Conservation (phyloP, 2,329 filamentous ascomycete species). For the Exophiala sideris region DNA sequence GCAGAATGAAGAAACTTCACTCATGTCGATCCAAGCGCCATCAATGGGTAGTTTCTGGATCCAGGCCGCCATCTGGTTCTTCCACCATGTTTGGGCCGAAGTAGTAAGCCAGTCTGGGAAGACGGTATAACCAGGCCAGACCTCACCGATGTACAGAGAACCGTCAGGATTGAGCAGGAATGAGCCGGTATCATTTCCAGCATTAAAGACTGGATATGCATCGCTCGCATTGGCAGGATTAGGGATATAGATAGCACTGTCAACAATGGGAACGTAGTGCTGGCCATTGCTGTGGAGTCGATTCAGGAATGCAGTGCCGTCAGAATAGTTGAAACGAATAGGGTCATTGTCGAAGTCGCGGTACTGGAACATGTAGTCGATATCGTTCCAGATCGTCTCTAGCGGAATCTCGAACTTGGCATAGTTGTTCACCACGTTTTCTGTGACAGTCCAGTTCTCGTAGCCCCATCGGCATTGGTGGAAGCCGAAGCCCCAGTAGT, state of each 20-base stretch:
- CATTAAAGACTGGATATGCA: constrained; percentile 53
- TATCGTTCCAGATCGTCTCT: constrained; percentile 46
- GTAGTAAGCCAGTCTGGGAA: constrained; percentile 61
- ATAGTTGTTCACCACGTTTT: constrained; percentile 55
- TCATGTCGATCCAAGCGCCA: constrained; percentile 61
- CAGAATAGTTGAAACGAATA: constrained; percentile 49
- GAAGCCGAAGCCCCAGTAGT: constrained; percentile 77
- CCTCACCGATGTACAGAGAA: constrained; percentile 52
- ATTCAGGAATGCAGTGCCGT: constrained; percentile 51
- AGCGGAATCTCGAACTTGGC: constrained; percentile 56
- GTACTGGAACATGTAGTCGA: constrained; percentile 59
- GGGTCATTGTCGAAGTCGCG: constrained; percentile 58
- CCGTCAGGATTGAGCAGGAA: constrained; percentile 56
- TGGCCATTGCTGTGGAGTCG: constrained; percentile 53
- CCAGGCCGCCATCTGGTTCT: constrained; percentile 51
- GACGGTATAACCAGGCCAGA: constrained; percentile 58
- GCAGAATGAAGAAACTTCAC: constrained; percentile 62
- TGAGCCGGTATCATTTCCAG: constrained; percentile 48
- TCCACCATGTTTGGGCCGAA: constrained; percentile 59
- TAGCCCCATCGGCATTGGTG: constrained; percentile 87
- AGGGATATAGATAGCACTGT: constrained; percentile 66
- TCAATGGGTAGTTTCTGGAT: constrained; percentile 54
- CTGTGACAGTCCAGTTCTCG: constrained; percentile 61
- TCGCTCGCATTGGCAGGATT: constrained; percentile 67
- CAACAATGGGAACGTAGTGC: constrained; percentile 61